Conservation (phyloP, 495 filamentous ascomycete species). For the Penicillium herquei region DNA sequence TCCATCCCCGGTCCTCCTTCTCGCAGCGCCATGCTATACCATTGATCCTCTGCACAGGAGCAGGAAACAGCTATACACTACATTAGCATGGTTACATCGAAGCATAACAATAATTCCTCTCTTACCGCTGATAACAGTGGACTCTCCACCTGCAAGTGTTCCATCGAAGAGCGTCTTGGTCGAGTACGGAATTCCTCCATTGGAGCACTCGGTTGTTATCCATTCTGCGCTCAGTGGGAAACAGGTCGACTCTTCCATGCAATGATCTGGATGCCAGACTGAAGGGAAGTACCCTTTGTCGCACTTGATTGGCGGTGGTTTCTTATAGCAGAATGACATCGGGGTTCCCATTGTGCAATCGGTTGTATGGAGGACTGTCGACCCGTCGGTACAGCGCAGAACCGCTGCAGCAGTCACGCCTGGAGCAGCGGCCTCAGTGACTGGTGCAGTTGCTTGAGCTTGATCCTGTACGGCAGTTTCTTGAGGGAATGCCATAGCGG, state of each 20-base stretch:
- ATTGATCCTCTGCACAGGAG: constrained; percentile 22
- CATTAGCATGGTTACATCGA: not conserved
- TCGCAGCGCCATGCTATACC: constrained; percentile 20
- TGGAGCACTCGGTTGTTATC: constrained; percentile 28
- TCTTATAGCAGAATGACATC: constrained; percentile 21
- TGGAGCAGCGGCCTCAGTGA: constrained; percentile 7
- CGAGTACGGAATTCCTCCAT: constrained; percentile 21
- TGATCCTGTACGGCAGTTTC: not conserved
- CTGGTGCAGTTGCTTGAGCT: not conserved
- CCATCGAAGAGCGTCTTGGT: constrained; percentile 25
- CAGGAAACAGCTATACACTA: constrained; percentile 19
- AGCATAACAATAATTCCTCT: not conserved
- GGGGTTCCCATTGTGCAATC: constrained; percentile 29
- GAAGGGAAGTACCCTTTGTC: constrained; percentile 22
- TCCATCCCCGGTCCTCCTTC: constrained; percentile 10
- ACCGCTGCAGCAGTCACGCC: constrained; percentile 14
- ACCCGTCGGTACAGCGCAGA: constrained; percentile 20
- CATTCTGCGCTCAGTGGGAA: constrained; percentile 23
- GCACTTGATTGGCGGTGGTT: constrained; percentile 17
- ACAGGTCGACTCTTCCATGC: constrained; percentile 24
- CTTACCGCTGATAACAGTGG: constrained; percentile 21
- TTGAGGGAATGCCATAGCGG: constrained; percentile 12
- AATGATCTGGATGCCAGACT: constrained; percentile 32
- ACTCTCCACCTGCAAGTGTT: constrained; percentile 16
- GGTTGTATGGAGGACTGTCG: constrained; percentile 25